These are phyloP conservation scores for Aspergillus nomiae DNA, from an alignment of 2,329 filamentous ascomycete genomes.

Conservation along the genomic window DNA sequence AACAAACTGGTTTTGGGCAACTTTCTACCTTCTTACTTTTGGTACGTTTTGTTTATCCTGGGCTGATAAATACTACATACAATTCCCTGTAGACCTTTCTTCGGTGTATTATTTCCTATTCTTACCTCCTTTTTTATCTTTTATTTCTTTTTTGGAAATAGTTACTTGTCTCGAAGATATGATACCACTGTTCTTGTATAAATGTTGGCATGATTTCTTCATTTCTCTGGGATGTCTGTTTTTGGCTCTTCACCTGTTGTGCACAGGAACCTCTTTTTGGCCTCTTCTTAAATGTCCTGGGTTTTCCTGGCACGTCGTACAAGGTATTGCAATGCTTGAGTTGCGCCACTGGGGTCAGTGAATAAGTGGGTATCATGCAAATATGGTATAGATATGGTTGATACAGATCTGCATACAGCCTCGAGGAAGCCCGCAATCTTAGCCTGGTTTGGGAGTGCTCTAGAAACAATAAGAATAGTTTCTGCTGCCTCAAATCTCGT, in stretches of 20 bases:
- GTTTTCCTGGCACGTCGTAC: neutral
- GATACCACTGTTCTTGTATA: slow-evolving; percentile 22
- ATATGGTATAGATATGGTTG: neutral
- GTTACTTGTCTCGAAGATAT: slow-evolving; percentile 7
- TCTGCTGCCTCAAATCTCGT: neutral
- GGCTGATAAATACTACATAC: slow-evolving; percentile 5
- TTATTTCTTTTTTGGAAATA: slow-evolving; percentile 7
- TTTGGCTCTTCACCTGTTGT: slow-evolving; percentile 3
- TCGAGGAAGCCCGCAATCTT: neutral
- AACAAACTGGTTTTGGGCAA: neutral
- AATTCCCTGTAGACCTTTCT: neutral
- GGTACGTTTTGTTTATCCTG: neutral
- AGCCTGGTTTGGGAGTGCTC: too few species aligned
- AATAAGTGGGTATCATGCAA: neutral
- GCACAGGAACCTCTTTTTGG: slow-evolving; percentile 2
- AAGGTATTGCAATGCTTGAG: neutral
- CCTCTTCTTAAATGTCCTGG: neutral
- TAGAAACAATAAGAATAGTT: neutral
- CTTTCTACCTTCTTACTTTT: neutral
- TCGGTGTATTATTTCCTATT: neutral
- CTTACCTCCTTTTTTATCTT: neutral
- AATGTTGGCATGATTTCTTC: slow-evolving; percentile 7
- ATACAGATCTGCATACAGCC: neutral
- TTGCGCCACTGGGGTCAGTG: neutral
- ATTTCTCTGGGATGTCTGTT: neutral